Evolutionary conservation across 1,284 basidiomycete species (phyloP).

Genomic region (Rugiboletus extremiorientalis): DNA sequence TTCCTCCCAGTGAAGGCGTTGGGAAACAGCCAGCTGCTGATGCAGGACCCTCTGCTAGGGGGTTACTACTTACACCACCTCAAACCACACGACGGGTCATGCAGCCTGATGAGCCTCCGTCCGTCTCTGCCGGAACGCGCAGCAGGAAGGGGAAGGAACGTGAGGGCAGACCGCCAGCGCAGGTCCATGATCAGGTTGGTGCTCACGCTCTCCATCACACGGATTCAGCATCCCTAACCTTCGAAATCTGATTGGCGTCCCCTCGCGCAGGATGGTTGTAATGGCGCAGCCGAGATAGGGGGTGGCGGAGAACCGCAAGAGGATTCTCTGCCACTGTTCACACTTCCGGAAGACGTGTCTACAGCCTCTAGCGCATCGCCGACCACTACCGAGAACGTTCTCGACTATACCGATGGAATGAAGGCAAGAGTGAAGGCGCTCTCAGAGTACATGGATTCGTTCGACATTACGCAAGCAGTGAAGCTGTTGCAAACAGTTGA

Average conservation of each 20-base stretch:
- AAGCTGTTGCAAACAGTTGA: slow-evolving; percentile 16
- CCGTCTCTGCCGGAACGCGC: neutral
- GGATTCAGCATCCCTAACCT: neutral
- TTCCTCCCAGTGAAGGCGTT: neutral
- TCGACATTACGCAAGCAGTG: slow-evolving; percentile 21
- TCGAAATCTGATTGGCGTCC: slow-evolving; percentile 1
- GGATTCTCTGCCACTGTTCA: slow-evolving; percentile 23
- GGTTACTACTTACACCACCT: slow-evolving; percentile 22
- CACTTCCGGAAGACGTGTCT: slow-evolving; percentile 14
- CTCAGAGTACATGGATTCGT: slow-evolving; percentile 29
- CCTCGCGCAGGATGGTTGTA: slow-evolving; percentile 1
- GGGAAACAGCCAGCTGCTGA: neutral
- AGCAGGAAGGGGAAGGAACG: slow-evolving; percentile 27
- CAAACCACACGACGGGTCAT: slow-evolving; percentile 13
- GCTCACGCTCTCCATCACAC: neutral
- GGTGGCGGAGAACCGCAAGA: neutral
- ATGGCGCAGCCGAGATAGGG: neutral
- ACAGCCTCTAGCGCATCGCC: slow-evolving; percentile 20
- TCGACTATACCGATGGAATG: slow-evolving; percentile 25
- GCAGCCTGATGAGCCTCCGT: neutral
- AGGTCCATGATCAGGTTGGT: slow-evolving; percentile 14
- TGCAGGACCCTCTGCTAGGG: neutral
- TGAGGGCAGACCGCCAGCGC: slow-evolving; percentile 4
- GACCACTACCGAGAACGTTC: slow-evolving; percentile 28
- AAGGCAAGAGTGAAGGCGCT: slow-evolving; percentile 27